A percentile compares a stretch with the other conserved stretches of the same genome.
Evolutionary conservation across 139 green algal species (phyloP).

Genomic region (Nannochloris sp.): DNA sequence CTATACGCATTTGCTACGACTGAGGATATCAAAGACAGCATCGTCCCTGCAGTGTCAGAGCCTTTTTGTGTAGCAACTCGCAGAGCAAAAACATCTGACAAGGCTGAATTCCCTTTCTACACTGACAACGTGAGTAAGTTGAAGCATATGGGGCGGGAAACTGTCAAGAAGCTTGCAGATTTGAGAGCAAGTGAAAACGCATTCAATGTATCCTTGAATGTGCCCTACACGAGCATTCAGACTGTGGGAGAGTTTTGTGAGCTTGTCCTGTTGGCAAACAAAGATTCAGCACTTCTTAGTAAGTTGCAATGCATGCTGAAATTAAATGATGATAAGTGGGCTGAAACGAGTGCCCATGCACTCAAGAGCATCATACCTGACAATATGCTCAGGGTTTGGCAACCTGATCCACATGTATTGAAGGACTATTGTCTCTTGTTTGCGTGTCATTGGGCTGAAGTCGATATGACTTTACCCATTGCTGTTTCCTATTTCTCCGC

Average conservation of each 20-base stretch:
- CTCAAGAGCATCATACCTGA: conserved; percentile 72
- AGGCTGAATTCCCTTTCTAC: conserved; percentile 79
- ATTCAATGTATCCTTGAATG: conserved; percentile 44
- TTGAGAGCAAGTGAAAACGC: conserved; percentile 41
- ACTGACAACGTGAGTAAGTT: conserved; percentile 80
- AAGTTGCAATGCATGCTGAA: conserved; percentile 79
- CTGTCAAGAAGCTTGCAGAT: conserved; percentile 80
- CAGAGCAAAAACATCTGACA: conserved; percentile 62
- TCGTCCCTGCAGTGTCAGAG: conserved; percentile 49
- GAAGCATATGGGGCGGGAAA: conserved; percentile 89
- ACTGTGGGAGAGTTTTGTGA: conserved; percentile 70
- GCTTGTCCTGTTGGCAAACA: conserved; percentile 66
- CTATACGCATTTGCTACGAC: conserved; percentile 47
- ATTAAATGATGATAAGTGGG: conserved; percentile 87
- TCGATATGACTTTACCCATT: conserved; percentile 70
- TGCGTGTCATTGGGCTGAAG: conserved; percentile 55
- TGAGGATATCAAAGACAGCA: not conserved
- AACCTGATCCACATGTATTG: conserved; percentile 51
- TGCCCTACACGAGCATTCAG: conserved; percentile 53
- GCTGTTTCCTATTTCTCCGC: conserved; percentile 31
- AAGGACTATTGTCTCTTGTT: conserved; percentile 64
- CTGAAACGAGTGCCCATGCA: conserved; percentile 76
- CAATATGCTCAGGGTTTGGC: conserved; percentile 72
- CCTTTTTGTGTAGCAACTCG: conserved; percentile 76
- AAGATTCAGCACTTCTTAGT: conserved; percentile 68